These are phyloP conservation scores for Escovopsis sp. DNA, from an alignment of 2,329 filamentous ascomycete genomes.

Conservation along the genomic window DNA sequence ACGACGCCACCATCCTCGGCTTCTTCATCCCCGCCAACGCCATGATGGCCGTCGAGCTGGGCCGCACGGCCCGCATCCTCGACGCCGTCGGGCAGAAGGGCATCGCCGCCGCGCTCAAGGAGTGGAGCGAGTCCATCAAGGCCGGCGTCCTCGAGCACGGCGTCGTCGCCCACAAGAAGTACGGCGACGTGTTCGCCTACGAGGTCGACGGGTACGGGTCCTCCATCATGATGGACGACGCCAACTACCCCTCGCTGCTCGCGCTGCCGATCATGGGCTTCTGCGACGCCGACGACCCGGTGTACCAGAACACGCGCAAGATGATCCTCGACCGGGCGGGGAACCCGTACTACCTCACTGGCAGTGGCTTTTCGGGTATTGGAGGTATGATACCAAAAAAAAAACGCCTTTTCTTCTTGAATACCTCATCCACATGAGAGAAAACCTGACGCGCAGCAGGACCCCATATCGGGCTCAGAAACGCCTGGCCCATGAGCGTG, in stretches of 20 bases:
- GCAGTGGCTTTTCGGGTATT: conserved; percentile 68
- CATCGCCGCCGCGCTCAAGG: conserved; percentile 40
- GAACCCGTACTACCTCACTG: conserved; percentile 81
- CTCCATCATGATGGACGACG: conserved; percentile 75
- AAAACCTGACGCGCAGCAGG: conserved; percentile 17
- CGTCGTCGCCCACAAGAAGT: conserved; percentile 59
- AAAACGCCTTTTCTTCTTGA: background rate
- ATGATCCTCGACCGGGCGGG: conserved; percentile 58
- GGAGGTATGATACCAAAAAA: conserved; percentile 45
- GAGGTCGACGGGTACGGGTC: conserved; percentile 82
- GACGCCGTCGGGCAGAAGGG: conserved; percentile 39
- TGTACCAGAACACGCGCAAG: conserved; percentile 77
- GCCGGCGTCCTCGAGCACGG: conserved; percentile 76
- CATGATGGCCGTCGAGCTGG: conserved; percentile 85
- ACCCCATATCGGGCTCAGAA: conserved; percentile 63
- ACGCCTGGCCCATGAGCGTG: conserved; percentile 95
- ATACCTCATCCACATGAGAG: background rate
- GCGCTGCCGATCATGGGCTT: conserved; percentile 71
- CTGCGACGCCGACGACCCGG: conserved; percentile 43
- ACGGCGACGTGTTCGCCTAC: conserved; percentile 69
- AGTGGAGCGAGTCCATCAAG: conserved; percentile 47
- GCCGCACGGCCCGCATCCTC: conserved; percentile 59
- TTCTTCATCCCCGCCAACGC: conserved; percentile 95
- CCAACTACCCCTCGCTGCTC: conserved; percentile 70
- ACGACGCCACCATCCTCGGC: conserved; percentile 86